Percentiles rank a stretch among this genome's conserved stretches.
Evolutionary conservation across 2,329 filamentous ascomycete species (phyloP).

Genomic region (Sarocladiaceae sp.): DNA sequence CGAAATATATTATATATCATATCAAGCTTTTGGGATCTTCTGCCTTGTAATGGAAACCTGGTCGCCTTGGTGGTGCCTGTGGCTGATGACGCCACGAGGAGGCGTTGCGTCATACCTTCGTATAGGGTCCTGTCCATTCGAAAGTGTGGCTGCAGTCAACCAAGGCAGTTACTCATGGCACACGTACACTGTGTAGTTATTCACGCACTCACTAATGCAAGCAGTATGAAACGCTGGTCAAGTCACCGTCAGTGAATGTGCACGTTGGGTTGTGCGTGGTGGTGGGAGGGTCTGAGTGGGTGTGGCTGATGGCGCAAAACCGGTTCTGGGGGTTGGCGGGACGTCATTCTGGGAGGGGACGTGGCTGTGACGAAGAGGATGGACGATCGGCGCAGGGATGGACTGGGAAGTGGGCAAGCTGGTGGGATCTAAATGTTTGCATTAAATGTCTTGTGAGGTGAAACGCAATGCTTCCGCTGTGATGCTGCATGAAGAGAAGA

Average conservation of each 20-base stretch:
- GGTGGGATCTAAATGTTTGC: too few species aligned
- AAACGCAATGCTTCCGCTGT: too few species aligned
- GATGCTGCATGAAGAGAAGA: too few species aligned
- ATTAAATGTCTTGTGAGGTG: too few species aligned
- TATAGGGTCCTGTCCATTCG: too few species aligned
- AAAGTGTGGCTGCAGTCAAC: slow-evolving; percentile 6
- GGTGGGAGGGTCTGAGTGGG: neutral
- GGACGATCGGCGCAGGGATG: neutral
- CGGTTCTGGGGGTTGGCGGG: neutral
- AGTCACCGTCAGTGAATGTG: neutral
- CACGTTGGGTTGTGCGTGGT: neutral
- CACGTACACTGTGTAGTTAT: too few species aligned
- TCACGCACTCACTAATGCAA: neutral
- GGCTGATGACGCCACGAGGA: slow-evolving; percentile 8
- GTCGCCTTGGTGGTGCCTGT: too few species aligned
- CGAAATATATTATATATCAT: too few species aligned
- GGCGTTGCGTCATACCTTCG: slow-evolving; percentile 8
- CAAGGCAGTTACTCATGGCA: neutral
- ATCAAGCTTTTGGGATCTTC: neutral
- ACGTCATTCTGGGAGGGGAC: slow-evolving; percentile 2
- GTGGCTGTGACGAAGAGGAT: too few species aligned
- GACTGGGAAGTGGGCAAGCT: neutral
- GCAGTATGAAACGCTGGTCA: neutral
- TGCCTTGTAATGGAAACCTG: too few species aligned
- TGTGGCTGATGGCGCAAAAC: slow-evolving; percentile 8